Base-by-base conservation (phyloP, 108 stramenopile genomes). In the Thalassiosira profunda region DNA sequence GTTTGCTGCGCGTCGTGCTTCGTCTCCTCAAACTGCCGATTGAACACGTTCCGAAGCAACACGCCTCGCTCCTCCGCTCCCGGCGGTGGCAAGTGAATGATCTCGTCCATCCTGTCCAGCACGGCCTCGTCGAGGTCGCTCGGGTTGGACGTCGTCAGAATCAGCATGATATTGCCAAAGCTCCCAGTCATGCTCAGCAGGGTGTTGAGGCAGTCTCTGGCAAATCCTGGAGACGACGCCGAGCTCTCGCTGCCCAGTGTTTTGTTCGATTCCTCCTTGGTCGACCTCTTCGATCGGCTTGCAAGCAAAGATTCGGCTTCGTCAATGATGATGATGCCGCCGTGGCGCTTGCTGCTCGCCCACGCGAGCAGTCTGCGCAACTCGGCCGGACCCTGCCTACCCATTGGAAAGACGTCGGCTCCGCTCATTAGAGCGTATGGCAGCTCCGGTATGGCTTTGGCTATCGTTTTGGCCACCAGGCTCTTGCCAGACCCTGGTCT, bases 381-480 rank as follows among this genome's bases (percentile, higher is more conserved):
- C 67, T 96, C 95, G 34, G 85, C 84, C 8, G 95, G 90, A n/a
- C 90, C 95, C 30, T 90, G 81, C 63, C 53, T 17, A 52, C 63
- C 63, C 43, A 47, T 28, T 30, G 42, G 88, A 12, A 70, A 90
- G 2, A 91, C 67, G 64, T 96, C 95, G 10, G 90, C 89, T 33
- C 95, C 95, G 33, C 85, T 90, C 83, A 94, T 86, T 41, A 96
- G 56, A 1, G 93, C 95, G 54, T 84, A 96, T 33, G 92, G 90
- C 67, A 96, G 35, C 24, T 84, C 86, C 7, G 65, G 69, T 44
- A 84, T 84, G n/a, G 84, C 59, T 43, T 60, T 37, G 23, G 91
- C 90, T 3, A 96, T 60, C 9, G 83, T 72, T 74, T 86, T 87
- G 20, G 95, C 95, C 37, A 88, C 76, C 55, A 93, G 78, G n/a